Conservation (phyloP, 768 basidiomycete species). For the Boletus coccyginus region DNA sequence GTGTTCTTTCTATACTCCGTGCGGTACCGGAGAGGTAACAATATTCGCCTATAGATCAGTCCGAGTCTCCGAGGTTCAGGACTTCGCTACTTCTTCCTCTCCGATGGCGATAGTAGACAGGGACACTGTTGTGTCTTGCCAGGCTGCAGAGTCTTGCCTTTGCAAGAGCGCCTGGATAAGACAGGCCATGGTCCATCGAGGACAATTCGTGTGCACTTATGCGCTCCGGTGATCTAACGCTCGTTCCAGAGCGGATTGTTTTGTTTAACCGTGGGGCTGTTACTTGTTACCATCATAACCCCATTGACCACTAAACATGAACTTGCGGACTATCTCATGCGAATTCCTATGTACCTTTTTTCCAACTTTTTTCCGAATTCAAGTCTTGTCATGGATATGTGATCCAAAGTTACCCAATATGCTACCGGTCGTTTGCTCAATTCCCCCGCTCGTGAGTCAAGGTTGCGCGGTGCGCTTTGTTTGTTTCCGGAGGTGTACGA, state of each 20-base stretch:
- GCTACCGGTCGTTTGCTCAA: neutral
- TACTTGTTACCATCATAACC: constrained; percentile 14
- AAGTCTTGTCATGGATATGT: constrained; percentile 12
- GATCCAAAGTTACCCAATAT: constrained; percentile 7
- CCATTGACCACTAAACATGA: constrained; percentile 8
- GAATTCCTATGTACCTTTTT: constrained; percentile 26
- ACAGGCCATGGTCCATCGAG: constrained; percentile 20
- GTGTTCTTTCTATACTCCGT: neutral
- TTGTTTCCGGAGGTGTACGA: constrained; percentile 12
- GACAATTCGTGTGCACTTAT: constrained; percentile 25
- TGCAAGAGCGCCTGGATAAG: constrained; percentile 18
- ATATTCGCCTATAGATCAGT: constrained; percentile 3
- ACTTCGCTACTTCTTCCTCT: constrained; percentile 3
- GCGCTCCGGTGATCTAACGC: constrained; percentile 19
- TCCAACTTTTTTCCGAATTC: constrained; percentile 4
- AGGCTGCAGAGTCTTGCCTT: constrained; percentile 23
- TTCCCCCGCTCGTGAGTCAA: constrained; percentile 15
- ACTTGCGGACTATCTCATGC: constrained; percentile 29
- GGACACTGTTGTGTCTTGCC: constrained; percentile 20
- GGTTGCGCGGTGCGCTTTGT: constrained; percentile 5
- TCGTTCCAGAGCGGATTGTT: constrained; percentile 18
- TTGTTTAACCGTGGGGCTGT: constrained; percentile 20
- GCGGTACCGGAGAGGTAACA: neutral
- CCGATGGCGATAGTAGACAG: constrained; percentile 20
- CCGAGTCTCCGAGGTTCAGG: constrained; percentile 18